Percentiles rank a stretch among this genome's conserved stretches.
phyloP scores from a whole-genome alignment of 1,284 basidiomycete genomes.

The Termitomyces sp. region DNA sequence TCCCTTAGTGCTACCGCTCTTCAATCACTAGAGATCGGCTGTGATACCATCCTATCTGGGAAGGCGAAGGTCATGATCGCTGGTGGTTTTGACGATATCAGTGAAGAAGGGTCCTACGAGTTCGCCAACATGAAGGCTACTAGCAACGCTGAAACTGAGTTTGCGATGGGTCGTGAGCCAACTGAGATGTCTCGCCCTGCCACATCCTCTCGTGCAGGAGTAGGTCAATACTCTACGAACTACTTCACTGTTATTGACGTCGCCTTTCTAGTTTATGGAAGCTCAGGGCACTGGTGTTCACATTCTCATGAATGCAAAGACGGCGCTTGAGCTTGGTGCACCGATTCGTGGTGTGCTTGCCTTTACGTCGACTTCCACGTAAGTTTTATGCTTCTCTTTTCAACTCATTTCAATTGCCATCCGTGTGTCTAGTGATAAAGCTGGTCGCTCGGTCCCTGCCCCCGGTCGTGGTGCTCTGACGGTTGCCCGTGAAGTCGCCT shows the following conservation, averaged over 20 bases:
- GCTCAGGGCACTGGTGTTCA: constrained; percentile 96
- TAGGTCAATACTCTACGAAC: constrained; percentile 30
- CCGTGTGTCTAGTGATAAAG: constrained; percentile 68
- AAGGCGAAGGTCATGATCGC: constrained; percentile 99
- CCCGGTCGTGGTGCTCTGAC: constrained; percentile 88
- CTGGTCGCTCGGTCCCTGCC: constrained; percentile 90
- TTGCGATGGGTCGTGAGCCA: constrained; percentile 98
- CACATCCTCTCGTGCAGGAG: constrained; percentile 90
- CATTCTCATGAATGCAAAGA: constrained; percentile 94
- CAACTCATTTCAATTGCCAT: constrained; percentile 11
- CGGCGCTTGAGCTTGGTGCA: constrained; percentile 89
- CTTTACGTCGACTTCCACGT: constrained; percentile 96
- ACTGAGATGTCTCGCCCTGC: constrained; percentile 98
- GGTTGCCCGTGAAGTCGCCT: constrained; percentile 77
- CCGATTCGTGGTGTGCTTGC: constrained; percentile 92
- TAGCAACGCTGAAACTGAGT: constrained; percentile 93
- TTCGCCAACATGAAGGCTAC: constrained; percentile 99
- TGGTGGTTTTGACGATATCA: constrained; percentile 97
- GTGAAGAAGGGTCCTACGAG: constrained; percentile 95
- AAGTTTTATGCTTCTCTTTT: constrained; percentile 28
- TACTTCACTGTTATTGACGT: constrained; percentile 13
- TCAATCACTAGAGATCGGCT: constrained; percentile 97
- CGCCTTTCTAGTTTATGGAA: constrained; percentile 80
- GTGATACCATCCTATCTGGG: constrained; percentile 88
- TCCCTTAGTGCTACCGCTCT: constrained; percentile 82